Conservation (phyloP, 192 early-diverging fungal species). For the Haplosporangium gracile region DNA sequence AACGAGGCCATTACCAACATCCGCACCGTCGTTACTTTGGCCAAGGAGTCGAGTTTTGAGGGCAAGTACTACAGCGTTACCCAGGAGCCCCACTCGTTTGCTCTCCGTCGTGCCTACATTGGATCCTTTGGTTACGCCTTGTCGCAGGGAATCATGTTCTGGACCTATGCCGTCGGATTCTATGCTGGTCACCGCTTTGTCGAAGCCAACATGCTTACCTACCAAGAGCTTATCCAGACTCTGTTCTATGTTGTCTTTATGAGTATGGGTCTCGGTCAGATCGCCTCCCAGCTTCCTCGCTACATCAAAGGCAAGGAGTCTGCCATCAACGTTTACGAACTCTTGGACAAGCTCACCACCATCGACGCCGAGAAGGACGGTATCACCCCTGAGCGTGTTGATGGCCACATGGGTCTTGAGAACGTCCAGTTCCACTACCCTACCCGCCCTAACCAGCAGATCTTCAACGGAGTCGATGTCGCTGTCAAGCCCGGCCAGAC, state of each 20-base stretch:
- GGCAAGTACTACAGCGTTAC: slow-evolving; percentile 58
- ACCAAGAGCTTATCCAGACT: slow-evolving; percentile 29
- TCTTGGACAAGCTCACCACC: slow-evolving; percentile 76
- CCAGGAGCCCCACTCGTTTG: slow-evolving; percentile 59
- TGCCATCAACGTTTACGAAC: slow-evolving; percentile 76
- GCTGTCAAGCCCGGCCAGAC: slow-evolving; percentile 71
- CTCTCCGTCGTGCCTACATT: slow-evolving; percentile 54
- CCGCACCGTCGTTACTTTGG: slow-evolving; percentile 86
- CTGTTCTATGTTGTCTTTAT: slow-evolving; percentile 77
- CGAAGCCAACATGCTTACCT: slow-evolving; percentile 16
- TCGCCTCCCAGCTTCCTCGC: slow-evolving; percentile 62
- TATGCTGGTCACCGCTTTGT: slow-evolving; percentile 68
- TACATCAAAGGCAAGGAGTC: slow-evolving; percentile 76
- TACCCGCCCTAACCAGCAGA: slow-evolving; percentile 64
- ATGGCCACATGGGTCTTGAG: slow-evolving; percentile 66
- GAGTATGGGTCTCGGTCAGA: slow-evolving; percentile 74
- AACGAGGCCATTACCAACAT: slow-evolving; percentile 89
- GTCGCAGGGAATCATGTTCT: slow-evolving; percentile 67
- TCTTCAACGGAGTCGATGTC: slow-evolving; percentile 68
- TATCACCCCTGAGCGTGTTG: slow-evolving; percentile 48
- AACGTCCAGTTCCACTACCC: slow-evolving; percentile 76
- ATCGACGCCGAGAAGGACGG: slow-evolving; percentile 74
- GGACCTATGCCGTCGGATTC: slow-evolving; percentile 69
- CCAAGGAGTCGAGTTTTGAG: slow-evolving; percentile 59
- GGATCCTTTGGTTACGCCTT: slow-evolving; percentile 66